These are phyloP conservation scores for Candida sanyiensis DNA, from an alignment of 805 yeast species.

Conservation along the genomic window DNA sequence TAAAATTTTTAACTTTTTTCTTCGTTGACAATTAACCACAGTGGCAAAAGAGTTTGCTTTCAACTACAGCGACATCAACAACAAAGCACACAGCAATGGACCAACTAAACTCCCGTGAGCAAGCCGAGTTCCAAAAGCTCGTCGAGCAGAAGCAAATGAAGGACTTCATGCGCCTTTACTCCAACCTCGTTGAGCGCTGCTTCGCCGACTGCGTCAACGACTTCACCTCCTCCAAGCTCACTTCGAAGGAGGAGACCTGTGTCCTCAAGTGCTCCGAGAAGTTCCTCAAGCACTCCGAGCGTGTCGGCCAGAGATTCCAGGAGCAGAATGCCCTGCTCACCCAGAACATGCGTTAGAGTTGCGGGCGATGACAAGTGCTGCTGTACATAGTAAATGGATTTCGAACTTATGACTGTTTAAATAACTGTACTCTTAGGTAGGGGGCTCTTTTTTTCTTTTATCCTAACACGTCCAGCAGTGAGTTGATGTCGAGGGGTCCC, in stretches of 20 bases:
- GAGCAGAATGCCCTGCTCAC: slow-evolving; percentile 85
- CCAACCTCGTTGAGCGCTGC: slow-evolving; percentile 93
- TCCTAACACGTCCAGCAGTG: slow-evolving; percentile 61
- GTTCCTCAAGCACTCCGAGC: slow-evolving; percentile 95
- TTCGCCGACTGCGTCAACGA: slow-evolving; percentile 97
- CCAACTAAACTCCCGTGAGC: slow-evolving; percentile 90
- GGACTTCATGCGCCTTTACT: slow-evolving; percentile 96
- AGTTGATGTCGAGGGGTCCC: slow-evolving; percentile 53
- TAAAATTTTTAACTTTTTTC: neutral
- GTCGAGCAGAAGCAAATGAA: slow-evolving; percentile 98
- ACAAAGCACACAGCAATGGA: slow-evolving; percentile 56
- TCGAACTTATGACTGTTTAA: neutral
- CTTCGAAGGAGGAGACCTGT: slow-evolving; percentile 81
- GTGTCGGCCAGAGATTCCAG: slow-evolving; percentile 98
- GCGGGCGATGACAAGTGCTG: too few species aligned
- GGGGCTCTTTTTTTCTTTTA: too few species aligned
- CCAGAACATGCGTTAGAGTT: slow-evolving; percentile 69
- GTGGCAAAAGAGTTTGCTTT: neutral
- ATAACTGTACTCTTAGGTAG: too few species aligned
- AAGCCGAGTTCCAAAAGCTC: slow-evolving; percentile 90
- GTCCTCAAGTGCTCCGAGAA: slow-evolving; percentile 91
- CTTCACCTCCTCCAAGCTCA: slow-evolving; percentile 86
- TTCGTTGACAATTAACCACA: neutral
- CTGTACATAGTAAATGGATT: neutral
- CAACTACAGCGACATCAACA: neutral